Evolutionary conservation across 768 basidiomycete species (phyloP).

Genomic region (Boletellus ananiceps): DNA sequence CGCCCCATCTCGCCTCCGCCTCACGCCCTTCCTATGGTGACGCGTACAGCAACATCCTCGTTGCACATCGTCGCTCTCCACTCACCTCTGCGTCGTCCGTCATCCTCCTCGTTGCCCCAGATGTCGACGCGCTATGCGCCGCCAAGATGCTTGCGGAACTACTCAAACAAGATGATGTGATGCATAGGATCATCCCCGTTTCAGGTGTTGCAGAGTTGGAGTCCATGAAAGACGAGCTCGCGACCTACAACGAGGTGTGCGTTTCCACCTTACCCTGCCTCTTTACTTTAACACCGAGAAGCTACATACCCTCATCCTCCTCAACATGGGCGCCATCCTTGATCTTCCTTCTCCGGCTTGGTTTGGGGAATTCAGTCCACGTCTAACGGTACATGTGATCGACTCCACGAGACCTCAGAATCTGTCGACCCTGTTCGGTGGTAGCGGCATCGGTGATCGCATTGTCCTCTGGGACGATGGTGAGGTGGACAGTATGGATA

Average conservation of each 20-base stretch:
- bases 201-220: conserved; percentile 79
- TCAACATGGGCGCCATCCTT: conserved; percentile 88
- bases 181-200: conserved; percentile 85
- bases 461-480: conserved; percentile 95
- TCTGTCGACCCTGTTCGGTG: conserved; percentile 78
- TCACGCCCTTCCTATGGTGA: conserved; percentile 62
- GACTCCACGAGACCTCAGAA: conserved; percentile 92
- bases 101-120: conserved; percentile 80
- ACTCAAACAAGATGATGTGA: conserved; percentile 90
- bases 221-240: conserved; percentile 58
- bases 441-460: conserved; percentile 59
- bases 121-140: conserved; percentile 90
- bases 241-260: conserved; percentile 61
- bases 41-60: conserved; percentile 70
- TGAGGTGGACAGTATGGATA: conserved; percentile 60
- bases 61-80: conserved; percentile 66
- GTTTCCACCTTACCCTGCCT: background rate
- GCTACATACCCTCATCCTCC: conserved; percentile 85
- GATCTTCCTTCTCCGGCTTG: conserved; percentile 72
- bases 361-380: conserved; percentile 67
- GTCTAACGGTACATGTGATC: conserved; percentile 83
- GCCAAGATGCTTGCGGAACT: conserved; percentile 85
- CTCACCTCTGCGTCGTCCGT: conserved; percentile 78
- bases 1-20: conserved; percentile 61
- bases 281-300: conserved; percentile 26